Evolutionary conservation across 441 rosid species (phyloP).

Genomic region (Euphorbia schlechtendalii): DNA sequence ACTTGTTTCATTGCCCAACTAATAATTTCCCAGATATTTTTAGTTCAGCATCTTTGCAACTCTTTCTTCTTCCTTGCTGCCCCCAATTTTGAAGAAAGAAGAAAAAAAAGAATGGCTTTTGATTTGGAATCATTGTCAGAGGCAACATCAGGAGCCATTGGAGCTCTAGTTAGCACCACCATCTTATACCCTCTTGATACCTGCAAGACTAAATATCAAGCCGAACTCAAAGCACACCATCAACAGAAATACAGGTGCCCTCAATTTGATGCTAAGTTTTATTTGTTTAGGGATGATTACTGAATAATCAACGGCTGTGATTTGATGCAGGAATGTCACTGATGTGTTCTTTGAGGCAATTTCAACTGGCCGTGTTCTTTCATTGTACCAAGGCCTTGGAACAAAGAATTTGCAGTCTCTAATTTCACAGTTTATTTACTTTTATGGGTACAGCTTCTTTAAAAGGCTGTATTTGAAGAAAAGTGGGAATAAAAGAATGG

Average conservation of each 20-base stretch:
- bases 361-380: conserved; percentile 51
- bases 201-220: conserved; percentile 86
- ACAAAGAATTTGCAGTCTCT: conserved; percentile 87
- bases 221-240: conserved; percentile 59
- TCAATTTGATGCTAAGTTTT: no score
- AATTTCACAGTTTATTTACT: conserved; percentile 68
- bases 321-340: conserved; percentile 50
- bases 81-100: neutral
- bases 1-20: neutral
- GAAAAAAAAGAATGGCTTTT: conserved; percentile 28
- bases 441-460: conserved; percentile 81
- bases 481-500: conserved; percentile 60
- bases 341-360: conserved; percentile 96
- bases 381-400: conserved; percentile 89
- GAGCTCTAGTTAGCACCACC: conserved; percentile 82
- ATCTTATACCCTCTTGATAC: conserved; percentile 84
- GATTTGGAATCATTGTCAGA: conserved; percentile 59
- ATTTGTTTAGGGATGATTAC: neutral
- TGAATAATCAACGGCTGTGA: conserved; percentile 7
- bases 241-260: conserved; percentile 80
- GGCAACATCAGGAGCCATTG: conserved; percentile 78
- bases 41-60: neutral
- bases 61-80: neutral
- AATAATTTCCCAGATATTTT: no score
- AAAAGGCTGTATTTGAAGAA: conserved; percentile 64